Base-by-base conservation (phyloP, 768 basidiomycete genomes). In the Leccinum obscurum region DNA sequence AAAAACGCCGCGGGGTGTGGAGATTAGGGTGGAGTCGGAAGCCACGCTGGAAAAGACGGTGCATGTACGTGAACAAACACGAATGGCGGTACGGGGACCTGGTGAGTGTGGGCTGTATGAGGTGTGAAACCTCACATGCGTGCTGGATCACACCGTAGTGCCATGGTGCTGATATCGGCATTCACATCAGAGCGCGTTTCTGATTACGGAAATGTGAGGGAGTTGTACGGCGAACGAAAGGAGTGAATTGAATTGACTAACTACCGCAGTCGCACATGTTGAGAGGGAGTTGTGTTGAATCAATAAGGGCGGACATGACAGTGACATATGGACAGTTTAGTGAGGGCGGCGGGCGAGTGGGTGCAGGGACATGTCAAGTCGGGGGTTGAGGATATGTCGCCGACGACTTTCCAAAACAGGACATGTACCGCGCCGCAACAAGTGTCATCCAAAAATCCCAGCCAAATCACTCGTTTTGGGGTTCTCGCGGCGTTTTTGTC, bases 61-160 rank as follows among this genome's bases (percentile, higher is more conserved):
- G 59, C 50, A 65, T 69, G 74, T 74, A 74, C 73, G 74, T 74
- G 73, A 74, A 68, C 58, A 66, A 64, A 73, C 72, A 74, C 64
- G 65, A 71, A 34, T 62, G 65, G 59, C 57, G 64, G 60, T 72
- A 63, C 72, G 74, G 72, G 74, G 74, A 73, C 74, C 74, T 46
- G 75, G 66, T 57, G 61, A 57, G 68, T 62, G 68, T 60, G 68
- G 63, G 56, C 62, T 48, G 63, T 69, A 71, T 72, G 72, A 74
- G 74, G 66, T 74, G 67, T 69, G 70, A 71, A 73, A 70, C 52
- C 64, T 70, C 66, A 70, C 67, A 74, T 74, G 71, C 57, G 39
- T 66, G 58, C 58, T 62, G 61, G 60, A 65, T 75, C 67, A 71
- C 72, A 67, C 64, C 62, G 63, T 68, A 56, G 63, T 54, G 60